A percentile compares a stretch with the other conserved stretches of the same genome.
phyloP scores from a whole-genome alignment of 805 yeast genomes.

The Kluyveromyces starmeri region DNA sequence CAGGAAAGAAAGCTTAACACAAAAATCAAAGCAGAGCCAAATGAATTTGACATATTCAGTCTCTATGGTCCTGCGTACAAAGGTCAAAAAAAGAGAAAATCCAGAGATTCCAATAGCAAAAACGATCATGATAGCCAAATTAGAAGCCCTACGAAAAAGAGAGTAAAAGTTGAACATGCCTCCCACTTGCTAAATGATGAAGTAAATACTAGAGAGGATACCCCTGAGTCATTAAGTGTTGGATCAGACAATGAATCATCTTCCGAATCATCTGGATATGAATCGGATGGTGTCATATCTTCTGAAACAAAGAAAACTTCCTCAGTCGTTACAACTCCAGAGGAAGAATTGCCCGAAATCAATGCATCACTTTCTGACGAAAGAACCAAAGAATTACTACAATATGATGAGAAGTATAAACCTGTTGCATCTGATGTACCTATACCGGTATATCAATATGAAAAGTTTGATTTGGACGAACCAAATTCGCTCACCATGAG shows the following conservation, averaged over 20 bases:
- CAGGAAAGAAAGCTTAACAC: slow-evolving; percentile 13
- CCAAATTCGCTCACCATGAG: slow-evolving; percentile 27
- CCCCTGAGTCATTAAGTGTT: slow-evolving; percentile 9
- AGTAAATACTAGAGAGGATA: slow-evolving; percentile 15
- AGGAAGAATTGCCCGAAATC: slow-evolving; percentile 16
- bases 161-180: slow-evolving; percentile 16
- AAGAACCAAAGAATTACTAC: slow-evolving; percentile 14
- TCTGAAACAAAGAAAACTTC: slow-evolving; percentile 11
- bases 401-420: slow-evolving; percentile 32
- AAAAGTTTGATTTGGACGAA: slow-evolving; percentile 7
- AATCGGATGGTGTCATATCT: slow-evolving; percentile 12
- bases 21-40: slow-evolving; percentile 21
- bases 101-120: not conserved
- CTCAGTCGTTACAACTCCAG: slow-evolving; percentile 23
- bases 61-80: slow-evolving; percentile 20
- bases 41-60: slow-evolving; percentile 31
- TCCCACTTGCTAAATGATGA: slow-evolving; percentile 27
- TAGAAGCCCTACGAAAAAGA: slow-evolving; percentile 7
- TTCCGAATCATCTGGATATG: slow-evolving; percentile 13
- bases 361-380: slow-evolving; percentile 11
- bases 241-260: slow-evolving; percentile 7
- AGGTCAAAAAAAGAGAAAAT: not conserved
- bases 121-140: not conserved
- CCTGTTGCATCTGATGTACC: slow-evolving; percentile 45
- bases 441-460: slow-evolving; percentile 44